phyloP scores from a whole-genome alignment of 2,329 filamentous ascomycete genomes.

The Colletotrichum nymphaeae region DNA sequence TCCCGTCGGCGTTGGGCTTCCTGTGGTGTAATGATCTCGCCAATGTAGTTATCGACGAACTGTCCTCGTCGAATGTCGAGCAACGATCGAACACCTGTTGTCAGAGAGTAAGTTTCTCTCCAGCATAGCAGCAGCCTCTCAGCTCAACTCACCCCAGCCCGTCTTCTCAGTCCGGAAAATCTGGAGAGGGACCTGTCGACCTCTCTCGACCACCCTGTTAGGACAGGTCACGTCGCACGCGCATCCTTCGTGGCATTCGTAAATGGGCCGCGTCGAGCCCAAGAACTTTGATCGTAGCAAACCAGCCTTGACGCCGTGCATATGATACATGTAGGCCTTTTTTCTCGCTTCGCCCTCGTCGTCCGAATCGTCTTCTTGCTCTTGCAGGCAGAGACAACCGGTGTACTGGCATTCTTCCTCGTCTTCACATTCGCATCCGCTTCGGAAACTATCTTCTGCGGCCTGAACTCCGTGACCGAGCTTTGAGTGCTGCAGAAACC shows the following conservation, averaged over 20 bases:
- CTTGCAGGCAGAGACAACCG: slow-evolving; percentile 76
- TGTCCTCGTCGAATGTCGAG: slow-evolving; percentile 76
- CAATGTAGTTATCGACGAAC: slow-evolving; percentile 84
- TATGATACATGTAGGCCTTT: slow-evolving; percentile 72
- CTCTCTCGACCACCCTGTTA: slow-evolving; percentile 81
- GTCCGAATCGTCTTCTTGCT: slow-evolving; percentile 64
- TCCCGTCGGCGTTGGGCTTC: slow-evolving; percentile 75
- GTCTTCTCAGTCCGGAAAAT: slow-evolving; percentile 80
- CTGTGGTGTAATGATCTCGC: slow-evolving; percentile 72
- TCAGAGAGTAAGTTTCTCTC: not conserved
- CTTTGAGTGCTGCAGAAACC: slow-evolving; percentile 74
- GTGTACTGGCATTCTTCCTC: slow-evolving; percentile 75
- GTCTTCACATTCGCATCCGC: slow-evolving; percentile 75
- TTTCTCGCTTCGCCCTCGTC: slow-evolving; percentile 40
- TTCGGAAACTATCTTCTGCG: slow-evolving; percentile 70
- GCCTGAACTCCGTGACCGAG: slow-evolving; percentile 69
- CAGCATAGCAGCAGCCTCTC: not conserved
- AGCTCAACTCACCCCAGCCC: slow-evolving; percentile 74
- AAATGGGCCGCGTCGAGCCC: slow-evolving; percentile 71
- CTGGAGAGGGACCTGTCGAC: slow-evolving; percentile 76
- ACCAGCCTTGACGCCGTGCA: slow-evolving; percentile 62
- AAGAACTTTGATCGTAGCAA: slow-evolving; percentile 64
- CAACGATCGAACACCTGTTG: slow-evolving; percentile 70
- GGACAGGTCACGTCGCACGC: slow-evolving; percentile 73
- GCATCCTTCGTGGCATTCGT: slow-evolving; percentile 83